phyloP scores from a whole-genome alignment of 2,329 filamentous ascomycete genomes.

The Aspergillus neoniger region DNA sequence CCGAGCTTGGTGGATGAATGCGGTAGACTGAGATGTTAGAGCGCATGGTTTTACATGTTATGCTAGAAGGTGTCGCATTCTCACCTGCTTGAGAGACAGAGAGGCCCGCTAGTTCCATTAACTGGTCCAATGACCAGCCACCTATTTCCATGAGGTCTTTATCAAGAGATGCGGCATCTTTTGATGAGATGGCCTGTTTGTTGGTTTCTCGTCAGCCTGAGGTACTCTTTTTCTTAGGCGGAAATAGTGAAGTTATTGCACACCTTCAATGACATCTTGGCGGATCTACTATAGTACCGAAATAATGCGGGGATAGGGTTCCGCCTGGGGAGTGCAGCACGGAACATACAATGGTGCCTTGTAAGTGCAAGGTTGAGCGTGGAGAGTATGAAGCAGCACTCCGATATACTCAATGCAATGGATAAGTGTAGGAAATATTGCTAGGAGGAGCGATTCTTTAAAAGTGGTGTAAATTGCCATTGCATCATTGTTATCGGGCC shows the following conservation, averaged over 20 bases:
- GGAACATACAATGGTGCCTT: slow-evolving; percentile 31
- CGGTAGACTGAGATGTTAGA: slow-evolving; percentile 65
- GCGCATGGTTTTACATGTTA: background rate
- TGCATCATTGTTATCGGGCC: slow-evolving; percentile 22
- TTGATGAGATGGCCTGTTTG: slow-evolving; percentile 77
- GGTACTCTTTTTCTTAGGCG: background rate
- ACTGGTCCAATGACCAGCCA: slow-evolving; percentile 90
- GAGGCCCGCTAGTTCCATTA: slow-evolving; percentile 95
- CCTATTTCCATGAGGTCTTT: slow-evolving; percentile 86
- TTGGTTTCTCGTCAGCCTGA: background rate
- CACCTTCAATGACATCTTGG: slow-evolving; percentile 48
- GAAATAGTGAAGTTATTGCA: background rate
- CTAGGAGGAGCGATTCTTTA: background rate
- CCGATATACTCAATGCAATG: background rate
- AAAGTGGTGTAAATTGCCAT: background rate
- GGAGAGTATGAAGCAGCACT: background rate
- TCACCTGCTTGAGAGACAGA: slow-evolving; percentile 87
- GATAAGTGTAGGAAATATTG: background rate
- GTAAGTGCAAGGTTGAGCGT: background rate
- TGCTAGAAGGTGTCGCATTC: slow-evolving; percentile 21
- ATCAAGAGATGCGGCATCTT: slow-evolving; percentile 85
- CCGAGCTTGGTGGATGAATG: slow-evolving; percentile 73
- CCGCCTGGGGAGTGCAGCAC: slow-evolving; percentile 15
- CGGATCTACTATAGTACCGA: slow-evolving; percentile 31
- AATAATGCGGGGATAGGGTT: slow-evolving; percentile 16